Conservation (phyloP, 75 land plant species). For the Adiantum capillusveneris region DNA sequence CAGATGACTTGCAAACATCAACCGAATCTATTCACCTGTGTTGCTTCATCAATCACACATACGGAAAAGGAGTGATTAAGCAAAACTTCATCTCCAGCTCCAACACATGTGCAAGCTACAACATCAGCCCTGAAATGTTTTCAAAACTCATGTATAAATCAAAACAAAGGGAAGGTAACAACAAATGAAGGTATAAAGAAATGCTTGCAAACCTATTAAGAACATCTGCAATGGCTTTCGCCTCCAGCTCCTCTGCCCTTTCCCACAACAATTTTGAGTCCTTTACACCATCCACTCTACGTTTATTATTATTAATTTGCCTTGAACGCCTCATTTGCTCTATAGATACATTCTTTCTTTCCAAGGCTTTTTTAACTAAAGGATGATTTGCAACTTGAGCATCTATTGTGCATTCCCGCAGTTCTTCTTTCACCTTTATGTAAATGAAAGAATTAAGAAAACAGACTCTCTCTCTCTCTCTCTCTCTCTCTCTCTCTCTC, state of each 20-base stretch:
- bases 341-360: conserved; percentile 16
- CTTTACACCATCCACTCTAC: conserved; percentile 10
- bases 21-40: conserved; percentile 13
- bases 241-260: conserved; percentile 25
- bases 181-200: background rate
- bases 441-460: too few relatives aligned
- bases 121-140: conserved; percentile 33
- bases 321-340: conserved; percentile 19
- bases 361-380: conserved; percentile 21
- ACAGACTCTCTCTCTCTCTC: too few relatives aligned
- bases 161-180: background rate
- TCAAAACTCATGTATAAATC: too few relatives aligned
- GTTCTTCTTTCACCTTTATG: conserved; percentile 28
- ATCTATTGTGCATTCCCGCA: conserved; percentile 26
- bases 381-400: conserved; percentile 29
- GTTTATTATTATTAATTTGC: conserved; percentile 16
- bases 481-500: too few relatives aligned
- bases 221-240: conserved; percentile 18
- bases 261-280: conserved; percentile 21
- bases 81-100: conserved; percentile 27
- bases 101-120: conserved; percentile 32
- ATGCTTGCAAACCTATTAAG: conserved; percentile 22
- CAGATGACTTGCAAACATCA: too few relatives aligned
- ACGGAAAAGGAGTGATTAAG: conserved; percentile 17
- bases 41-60: conserved; percentile 42